Evolutionary conservation across 352 stramenopile species (phyloP), one percentile per base, ranked within the genome.

Genomic region (Phytophthora quininea): DNA sequence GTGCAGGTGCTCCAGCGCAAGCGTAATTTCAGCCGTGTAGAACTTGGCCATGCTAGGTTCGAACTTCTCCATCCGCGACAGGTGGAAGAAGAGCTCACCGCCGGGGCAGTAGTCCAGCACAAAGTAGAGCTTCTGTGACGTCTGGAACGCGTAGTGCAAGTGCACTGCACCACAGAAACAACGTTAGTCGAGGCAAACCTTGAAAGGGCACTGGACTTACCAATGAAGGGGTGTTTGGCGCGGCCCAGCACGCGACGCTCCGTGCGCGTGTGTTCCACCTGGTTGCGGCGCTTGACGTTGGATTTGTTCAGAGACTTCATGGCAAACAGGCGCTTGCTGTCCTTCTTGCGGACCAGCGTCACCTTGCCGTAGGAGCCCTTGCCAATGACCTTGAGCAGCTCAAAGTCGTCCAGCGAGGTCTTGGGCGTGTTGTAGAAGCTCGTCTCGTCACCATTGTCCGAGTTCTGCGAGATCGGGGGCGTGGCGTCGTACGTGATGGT

Each of bases 241-340:
- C 86, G 76, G 4, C 88, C 86, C 33, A 97, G 75, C 48, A 97
- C 92, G 60, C 89, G 82, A 32, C 97, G 86, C 85, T 99, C 98
- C 30, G 97, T 99, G 69, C 96, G 98, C n/a, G 97, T 99, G 80
- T 99, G 97, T 77, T 99, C 97, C 33, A 99, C 93, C 81, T 99
- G 97, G 71, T 99, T 99, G 53, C 97, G 88, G 45, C 82, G 80
- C 74, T 94, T 97, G 38, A 95, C 90, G 69, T 92, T 96, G 47
- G 88, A 89, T 73, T 97, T 97, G 82, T 96, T 96, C 45, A 95
- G 82, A 55, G 84, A 92, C 69, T 95, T 95, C 88, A 95, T 95
- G 53, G 88, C 88, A 45, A 92, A 95, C 11, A 95, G 67, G 24
- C 74, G 71, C 49, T 92, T 86, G 43, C 69, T 71, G 8, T 92